These are phyloP conservation scores for Heterobasidion parviporum DNA, from an alignment of 1,284 basidiomycete species.

Conservation along the genomic window DNA sequence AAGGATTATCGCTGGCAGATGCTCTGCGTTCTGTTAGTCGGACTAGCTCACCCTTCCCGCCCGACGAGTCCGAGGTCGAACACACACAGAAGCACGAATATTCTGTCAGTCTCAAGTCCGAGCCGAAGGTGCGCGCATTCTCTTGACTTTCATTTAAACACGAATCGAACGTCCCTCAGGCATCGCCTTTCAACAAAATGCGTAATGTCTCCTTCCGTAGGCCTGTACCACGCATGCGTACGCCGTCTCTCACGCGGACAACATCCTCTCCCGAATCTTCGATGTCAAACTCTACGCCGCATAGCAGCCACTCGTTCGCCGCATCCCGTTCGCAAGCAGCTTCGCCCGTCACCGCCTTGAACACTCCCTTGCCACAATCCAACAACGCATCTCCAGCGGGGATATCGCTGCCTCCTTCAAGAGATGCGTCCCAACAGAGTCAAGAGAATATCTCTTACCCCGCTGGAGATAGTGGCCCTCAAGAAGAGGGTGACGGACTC, in stretches of 20 bases:
- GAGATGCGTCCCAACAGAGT: not conserved
- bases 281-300: slow-evolving; percentile 53
- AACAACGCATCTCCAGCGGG: slow-evolving; percentile 31
- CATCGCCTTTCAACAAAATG: slow-evolving; percentile 58
- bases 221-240: slow-evolving; percentile 48
- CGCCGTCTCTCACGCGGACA: slow-evolving; percentile 63
- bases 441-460: not conserved
- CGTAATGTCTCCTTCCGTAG: slow-evolving; percentile 55
- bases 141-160: not conserved
- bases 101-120: slow-evolving; percentile 54
- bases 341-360: slow-evolving; percentile 40
- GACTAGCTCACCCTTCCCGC: slow-evolving; percentile 37
- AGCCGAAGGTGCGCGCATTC: slow-evolving; percentile 43
- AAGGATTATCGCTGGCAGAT: slow-evolving; percentile 41
- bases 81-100: slow-evolving; percentile 38
- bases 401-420: not conserved
- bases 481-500: slow-evolving; percentile 2
- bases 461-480: slow-evolving; percentile 1
- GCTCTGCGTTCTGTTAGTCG: slow-evolving; percentile 54
- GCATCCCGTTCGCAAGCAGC: slow-evolving; percentile 28
- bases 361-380: slow-evolving; percentile 49
- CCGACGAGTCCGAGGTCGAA: slow-evolving; percentile 24
- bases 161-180: slow-evolving; percentile 50
- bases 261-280: slow-evolving; percentile 58
- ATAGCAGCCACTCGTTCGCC: slow-evolving; percentile 38